A percentile compares a stretch with the other conserved stretches of the same genome.
Evolutionary conservation across 441 rosid genomes (phyloP).

Genomic region (Populus hybrid): DNA sequence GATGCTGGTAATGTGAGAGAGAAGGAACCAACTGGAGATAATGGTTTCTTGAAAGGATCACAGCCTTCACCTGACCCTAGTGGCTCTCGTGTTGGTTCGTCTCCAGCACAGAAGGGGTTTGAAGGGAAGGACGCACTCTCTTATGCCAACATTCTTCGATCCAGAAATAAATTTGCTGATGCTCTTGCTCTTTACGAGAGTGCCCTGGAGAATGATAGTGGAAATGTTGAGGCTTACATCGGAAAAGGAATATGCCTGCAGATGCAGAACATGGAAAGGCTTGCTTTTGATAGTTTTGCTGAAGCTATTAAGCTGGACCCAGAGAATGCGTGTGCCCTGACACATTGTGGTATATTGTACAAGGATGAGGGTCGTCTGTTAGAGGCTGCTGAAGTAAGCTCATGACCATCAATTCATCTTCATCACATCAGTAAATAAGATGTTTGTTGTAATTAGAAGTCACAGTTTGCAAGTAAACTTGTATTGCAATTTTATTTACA

Average conservation of each 20-base stretch:
- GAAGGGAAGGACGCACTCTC: constrained; percentile 72
- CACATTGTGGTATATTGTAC: constrained; percentile 88
- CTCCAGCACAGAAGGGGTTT: constrained; percentile 37
- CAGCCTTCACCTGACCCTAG: constrained; percentile 46
- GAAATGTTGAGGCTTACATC: constrained; percentile 75
- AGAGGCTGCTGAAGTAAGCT: constrained; percentile 91
- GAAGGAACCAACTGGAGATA: constrained; percentile 41
- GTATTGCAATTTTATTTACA: not conserved
- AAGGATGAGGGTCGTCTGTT: constrained; percentile 93
- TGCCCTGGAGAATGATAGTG: constrained; percentile 64
- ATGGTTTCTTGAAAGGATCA: constrained; percentile 62
- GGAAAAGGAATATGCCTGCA: constrained; percentile 98
- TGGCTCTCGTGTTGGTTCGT: constrained; percentile 29
- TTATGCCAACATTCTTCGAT: constrained; percentile 85
- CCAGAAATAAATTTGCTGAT: too few species aligned
- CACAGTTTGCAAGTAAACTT: not conserved
- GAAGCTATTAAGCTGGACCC: constrained; percentile 86
- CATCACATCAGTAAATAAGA: not conserved
- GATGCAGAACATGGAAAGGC: constrained; percentile 82
- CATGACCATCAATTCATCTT: constrained; percentile 11
- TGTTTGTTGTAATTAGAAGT: not conserved
- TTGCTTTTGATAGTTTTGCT: constrained; percentile 80
- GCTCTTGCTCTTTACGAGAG: constrained; percentile 74
- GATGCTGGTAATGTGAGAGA: constrained; percentile 47
- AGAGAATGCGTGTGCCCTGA: constrained; percentile 85